Conservation (phyloP, 2,329 filamentous ascomycete genomes). For the Penicillium janthinellum region DNA sequence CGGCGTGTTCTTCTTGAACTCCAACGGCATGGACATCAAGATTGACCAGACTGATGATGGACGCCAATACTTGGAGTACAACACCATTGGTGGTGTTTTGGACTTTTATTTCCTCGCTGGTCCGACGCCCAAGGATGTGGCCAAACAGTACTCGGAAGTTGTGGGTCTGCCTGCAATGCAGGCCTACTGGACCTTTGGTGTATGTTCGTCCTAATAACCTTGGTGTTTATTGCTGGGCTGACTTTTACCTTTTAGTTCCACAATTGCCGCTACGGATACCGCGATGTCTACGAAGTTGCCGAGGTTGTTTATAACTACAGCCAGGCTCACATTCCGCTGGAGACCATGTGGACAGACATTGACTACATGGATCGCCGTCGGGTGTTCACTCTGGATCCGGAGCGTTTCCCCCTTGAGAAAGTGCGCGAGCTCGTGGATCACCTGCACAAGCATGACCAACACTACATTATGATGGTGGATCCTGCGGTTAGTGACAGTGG, state of each 20-base stretch:
- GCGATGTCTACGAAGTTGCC: conserved; percentile 48
- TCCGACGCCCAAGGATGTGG: conserved; percentile 59
- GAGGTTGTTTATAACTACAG: conserved; percentile 49
- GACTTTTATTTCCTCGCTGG: conserved; percentile 71
- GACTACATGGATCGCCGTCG: conserved; percentile 45
- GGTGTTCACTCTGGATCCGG: conserved; percentile 44
- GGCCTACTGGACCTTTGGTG: conserved; percentile 66
- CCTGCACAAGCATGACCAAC: conserved; percentile 67
- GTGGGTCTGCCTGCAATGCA: conserved; percentile 62
- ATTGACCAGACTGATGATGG: conserved; percentile 63
- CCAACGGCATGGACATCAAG: conserved; percentile 76
- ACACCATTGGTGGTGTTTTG: conserved; percentile 73
- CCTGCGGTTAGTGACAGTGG: conserved; percentile 46
- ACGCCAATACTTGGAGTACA: conserved; percentile 76
- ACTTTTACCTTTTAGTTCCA: conserved; percentile 46
- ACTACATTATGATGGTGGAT: conserved; percentile 79
- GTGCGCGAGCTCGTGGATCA: conserved; percentile 68
- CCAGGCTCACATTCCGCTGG: conserved; percentile 44
- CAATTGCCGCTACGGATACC: conserved; percentile 67
- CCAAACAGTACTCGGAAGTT: conserved; percentile 61
- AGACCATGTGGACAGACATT: conserved; percentile 51
- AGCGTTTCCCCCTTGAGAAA: conserved; percentile 42
- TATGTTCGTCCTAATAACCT: conserved; percentile 25
- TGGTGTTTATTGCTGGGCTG: neutral
- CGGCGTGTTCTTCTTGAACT: conserved; percentile 71